Percentiles rank a stretch among this genome's conserved stretches.
Conservation (phyloP, 768 basidiomycete genomes). For the Terana coerulea region DNA sequence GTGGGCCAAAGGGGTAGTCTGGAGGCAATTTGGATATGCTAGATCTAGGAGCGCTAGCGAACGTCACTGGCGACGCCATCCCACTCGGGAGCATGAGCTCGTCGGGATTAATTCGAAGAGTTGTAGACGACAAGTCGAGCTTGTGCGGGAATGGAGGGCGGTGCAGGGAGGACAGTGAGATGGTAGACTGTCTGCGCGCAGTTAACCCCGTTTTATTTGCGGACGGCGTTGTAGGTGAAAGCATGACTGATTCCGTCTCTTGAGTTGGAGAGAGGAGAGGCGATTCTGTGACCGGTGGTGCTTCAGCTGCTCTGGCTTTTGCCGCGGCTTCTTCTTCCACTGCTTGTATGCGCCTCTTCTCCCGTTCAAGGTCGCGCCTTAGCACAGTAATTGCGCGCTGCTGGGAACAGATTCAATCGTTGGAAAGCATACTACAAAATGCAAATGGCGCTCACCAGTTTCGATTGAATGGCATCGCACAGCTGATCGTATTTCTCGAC, state of each 20-base stretch:
- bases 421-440: no score
- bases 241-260: slow-evolving; percentile 5
- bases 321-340: slow-evolving; percentile 35
- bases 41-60: slow-evolving; percentile 80
- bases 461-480: slow-evolving; percentile 73
- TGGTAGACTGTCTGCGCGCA: slow-evolving; percentile 66
- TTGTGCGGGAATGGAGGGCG: slow-evolving; percentile 68
- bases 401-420: slow-evolving; percentile 32
- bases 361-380: slow-evolving; percentile 62
- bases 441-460: slow-evolving; percentile 45
- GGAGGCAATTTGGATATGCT: slow-evolving; percentile 52
- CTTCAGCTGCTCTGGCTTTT: slow-evolving; percentile 19
- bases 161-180: slow-evolving; percentile 77
- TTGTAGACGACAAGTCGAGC: slow-evolving; percentile 73
- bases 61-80: slow-evolving; percentile 73
- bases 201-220: slow-evolving; percentile 33
- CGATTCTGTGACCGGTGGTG: not conserved
- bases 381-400: slow-evolving; percentile 68
- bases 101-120: slow-evolving; percentile 61
- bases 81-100: slow-evolving; percentile 56
- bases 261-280: slow-evolving; percentile 8
- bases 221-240: slow-evolving; percentile 29
- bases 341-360: slow-evolving; percentile 49
- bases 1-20: slow-evolving; percentile 62
- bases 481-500: slow-evolving; percentile 78